Evolutionary conservation across 148 eudicot species (phyloP).

Genomic region (Euryodendron excelsum): DNA sequence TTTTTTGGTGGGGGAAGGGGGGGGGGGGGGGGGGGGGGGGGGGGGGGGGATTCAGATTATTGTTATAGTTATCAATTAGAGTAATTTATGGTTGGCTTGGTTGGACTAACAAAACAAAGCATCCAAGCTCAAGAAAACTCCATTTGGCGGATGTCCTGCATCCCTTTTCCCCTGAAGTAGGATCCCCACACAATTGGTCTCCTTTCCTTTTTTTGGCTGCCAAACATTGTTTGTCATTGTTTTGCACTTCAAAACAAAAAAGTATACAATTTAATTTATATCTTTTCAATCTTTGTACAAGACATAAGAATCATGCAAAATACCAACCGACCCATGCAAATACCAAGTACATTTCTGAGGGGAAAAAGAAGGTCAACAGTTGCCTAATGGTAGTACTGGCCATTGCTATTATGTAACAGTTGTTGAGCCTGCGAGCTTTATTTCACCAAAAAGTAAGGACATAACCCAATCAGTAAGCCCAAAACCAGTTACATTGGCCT

Average conservation of each 20-base stretch:
- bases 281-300: background rate
- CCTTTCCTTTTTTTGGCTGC: too few species aligned
- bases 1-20: too few species aligned
- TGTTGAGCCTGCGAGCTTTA: background rate
- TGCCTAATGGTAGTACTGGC: background rate
- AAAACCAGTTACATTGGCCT: background rate
- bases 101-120: background rate
- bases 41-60: background rate
- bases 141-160: too few species aligned
- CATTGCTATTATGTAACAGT: background rate
- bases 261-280: too few species aligned
- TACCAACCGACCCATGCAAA: too few species aligned
- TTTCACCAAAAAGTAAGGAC: background rate
- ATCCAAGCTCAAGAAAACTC: too few species aligned
- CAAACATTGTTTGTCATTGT: too few species aligned
- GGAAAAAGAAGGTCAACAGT: background rate
- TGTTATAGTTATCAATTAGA: too few species aligned
- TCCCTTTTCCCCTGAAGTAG: too few species aligned
- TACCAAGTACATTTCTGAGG: background rate
- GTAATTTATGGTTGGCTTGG: background rate
- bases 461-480: background rate
- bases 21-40: too few species aligned
- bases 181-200: too few species aligned
- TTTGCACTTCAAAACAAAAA: too few species aligned
- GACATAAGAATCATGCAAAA: background rate